phyloP scores from a whole-genome alignment of 257 asterid species.

The Nyctanthes arbortristis region DNA sequence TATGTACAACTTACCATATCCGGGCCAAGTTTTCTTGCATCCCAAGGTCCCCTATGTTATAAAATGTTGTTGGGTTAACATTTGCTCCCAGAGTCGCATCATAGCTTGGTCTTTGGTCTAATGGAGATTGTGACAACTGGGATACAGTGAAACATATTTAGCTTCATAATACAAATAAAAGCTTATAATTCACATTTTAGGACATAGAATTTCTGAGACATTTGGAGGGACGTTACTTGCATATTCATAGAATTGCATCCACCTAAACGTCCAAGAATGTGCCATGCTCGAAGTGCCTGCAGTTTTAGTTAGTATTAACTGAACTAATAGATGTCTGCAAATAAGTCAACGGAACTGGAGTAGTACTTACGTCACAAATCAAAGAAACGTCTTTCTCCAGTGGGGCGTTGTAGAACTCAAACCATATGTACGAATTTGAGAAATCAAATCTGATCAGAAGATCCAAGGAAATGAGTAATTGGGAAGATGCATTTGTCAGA shows the following conservation, averaged over 20 bases:
- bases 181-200: neutral
- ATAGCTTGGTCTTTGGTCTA: constrained; percentile 78
- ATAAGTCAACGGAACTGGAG: constrained; percentile 19
- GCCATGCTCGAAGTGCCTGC: constrained; percentile 93
- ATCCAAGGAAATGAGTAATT: constrained; percentile 16
- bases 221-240: constrained; percentile 60
- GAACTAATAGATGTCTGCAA: constrained; percentile 18
- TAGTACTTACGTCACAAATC: constrained; percentile 70
- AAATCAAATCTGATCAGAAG: constrained; percentile 64
- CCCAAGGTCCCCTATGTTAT: constrained; percentile 95
- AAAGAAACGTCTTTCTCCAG: constrained; percentile 77
- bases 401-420: constrained; percentile 86
- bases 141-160: constrained; percentile 15
- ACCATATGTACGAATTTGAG: constrained; percentile 85
- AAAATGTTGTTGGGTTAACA: constrained; percentile 76
- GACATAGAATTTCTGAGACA: constrained; percentile 1
- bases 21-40: constrained; percentile 91
- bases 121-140: constrained; percentile 75
- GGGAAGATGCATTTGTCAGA: constrained; percentile 7
- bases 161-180: constrained; percentile 9
- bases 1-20: constrained; percentile 52
- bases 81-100: constrained; percentile 90
- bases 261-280: constrained; percentile 94
- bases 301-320: constrained; percentile 23
- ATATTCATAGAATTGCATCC: constrained; percentile 96